Base-by-base conservation (phyloP, 2,329 filamentous ascomycete species). In the Claviceps africana region DNA sequence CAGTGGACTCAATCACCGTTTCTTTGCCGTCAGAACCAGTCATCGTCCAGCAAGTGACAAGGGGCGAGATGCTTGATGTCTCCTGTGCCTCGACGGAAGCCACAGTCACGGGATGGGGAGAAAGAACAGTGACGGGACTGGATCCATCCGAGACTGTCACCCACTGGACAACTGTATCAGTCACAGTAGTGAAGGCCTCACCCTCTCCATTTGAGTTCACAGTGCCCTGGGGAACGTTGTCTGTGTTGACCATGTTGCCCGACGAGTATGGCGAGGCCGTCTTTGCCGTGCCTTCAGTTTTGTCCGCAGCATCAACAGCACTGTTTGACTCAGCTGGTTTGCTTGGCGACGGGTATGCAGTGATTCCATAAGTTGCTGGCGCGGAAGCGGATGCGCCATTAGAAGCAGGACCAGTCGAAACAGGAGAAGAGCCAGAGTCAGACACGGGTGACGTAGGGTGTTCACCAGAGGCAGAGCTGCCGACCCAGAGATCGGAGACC, bases 1-100 rank as follows among this genome's bases (percentile, higher is more conserved):
- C 19, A 28, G 62, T 64, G 10, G 65, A 67, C 47, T 68, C 62
- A 17, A 69, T 53, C 17, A 67, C 58, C 8, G 66, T 69, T 11
- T 64, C 60, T 46, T 54, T 57, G 35, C 57, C 57, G 30, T 59
- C 57, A 28, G 56, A 21, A 13, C 57, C 57, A 25, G 57, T 51
- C 19, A 56, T 21, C 4, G 57, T 59, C 53, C 52, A 58, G 53
- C 57, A 58, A 39, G 56, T 58, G 33, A 59, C 55, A 33, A 54
- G 47, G 17, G 57, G 46, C 10, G 35, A 50, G 13, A 25, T 42
- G 9, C 21, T 30, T 11, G 42, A 51, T 2, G 52, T 47, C 2
- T 42, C 43, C 11, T 52, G 47, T 11, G 51, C 30, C 6, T 53
- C 46, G 19, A 19, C 43, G 21, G 55, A 21, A 30, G 33, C 51